Evolutionary conservation across 2,329 filamentous ascomycete genomes (phyloP), one percentile per base, ranked within the genome.

Genomic region (Nigrospora oryzae): DNA sequence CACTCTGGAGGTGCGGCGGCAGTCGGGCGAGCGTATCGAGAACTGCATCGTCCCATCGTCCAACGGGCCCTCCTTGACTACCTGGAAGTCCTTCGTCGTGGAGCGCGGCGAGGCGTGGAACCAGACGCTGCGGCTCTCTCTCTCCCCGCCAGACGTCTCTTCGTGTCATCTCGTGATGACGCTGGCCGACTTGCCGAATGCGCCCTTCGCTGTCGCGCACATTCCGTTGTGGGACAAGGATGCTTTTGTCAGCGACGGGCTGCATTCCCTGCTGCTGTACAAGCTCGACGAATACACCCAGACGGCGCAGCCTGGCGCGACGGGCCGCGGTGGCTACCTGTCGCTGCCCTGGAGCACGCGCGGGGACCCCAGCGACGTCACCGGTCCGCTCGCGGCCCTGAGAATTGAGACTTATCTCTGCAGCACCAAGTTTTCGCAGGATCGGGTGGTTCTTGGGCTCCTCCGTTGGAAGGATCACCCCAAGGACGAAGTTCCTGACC

Each of bases 401-500:
- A 79, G 81, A 12, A 68, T 95, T 11, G 79, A 86, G 48, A 95
- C 90, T 0, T 94, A 88, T 56, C 78, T 98, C 7, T 96, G 90
- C 73, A 97, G 93, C 66, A 98, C 93, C 0, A 80, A 83, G 48
- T 95, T 95, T 59, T 96, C 91, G 0, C 93, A 98, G 60, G 90
- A 98, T 60, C 84, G 90, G 45, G 80, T 85, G 14, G 77, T 98
- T 11, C 69, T 96, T 15, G 86, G 88, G 14, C 71, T 98, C 23
- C 67, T 97, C 32, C 87, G 84, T 54, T 97, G 93, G 93, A 88
- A 81, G 57, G 84, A 91, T 12, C 75, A 83, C 36, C 73, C 83
- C 0, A 76, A 82, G 38, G 81, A 83, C 28, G 81, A 90, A 33
- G 73, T 97, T 2, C 73, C 86, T 1, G 74, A 81, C 19, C 70